These are phyloP conservation scores for Botryotinia narcissicola DNA, from an alignment of 2,329 filamentous ascomycete genomes.

Conservation along the genomic window DNA sequence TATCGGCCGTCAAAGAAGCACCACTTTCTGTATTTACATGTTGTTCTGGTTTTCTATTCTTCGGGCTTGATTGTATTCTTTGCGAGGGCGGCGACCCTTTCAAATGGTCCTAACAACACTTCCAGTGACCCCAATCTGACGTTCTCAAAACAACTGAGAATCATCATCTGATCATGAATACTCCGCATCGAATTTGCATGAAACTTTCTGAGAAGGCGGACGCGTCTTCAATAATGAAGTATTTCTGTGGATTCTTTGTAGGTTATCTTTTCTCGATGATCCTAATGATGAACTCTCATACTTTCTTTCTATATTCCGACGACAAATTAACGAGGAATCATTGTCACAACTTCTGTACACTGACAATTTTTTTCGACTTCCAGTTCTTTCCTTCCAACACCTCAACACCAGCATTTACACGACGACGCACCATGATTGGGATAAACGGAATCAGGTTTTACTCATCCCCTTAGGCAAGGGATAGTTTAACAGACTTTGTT, in stretches of 20 bases:
- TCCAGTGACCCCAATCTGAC: neutral
- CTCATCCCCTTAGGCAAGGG: constrained; percentile 2
- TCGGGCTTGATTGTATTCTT: neutral
- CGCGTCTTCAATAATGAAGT: neutral
- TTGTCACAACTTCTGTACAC: neutral
- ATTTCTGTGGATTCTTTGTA: neutral
- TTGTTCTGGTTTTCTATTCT: neutral
- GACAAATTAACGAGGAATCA: neutral
- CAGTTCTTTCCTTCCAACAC: neutral
- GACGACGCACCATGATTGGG: neutral
- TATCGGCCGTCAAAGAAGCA: neutral
- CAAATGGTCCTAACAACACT: neutral
- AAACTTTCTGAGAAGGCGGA: neutral
- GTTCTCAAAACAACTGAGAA: neutral
- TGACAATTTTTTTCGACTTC: neutral
- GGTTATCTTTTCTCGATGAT: neutral
- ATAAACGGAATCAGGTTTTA: neutral
- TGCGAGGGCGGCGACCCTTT: neutral
- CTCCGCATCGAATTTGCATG: neutral
- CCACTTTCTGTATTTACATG: neutral
- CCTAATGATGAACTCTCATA: too few relatives aligned
- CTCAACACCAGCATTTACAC: neutral
- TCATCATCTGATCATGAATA: neutral
- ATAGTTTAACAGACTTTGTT: neutral
- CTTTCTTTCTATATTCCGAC: neutral